Evolutionary conservation across 495 filamentous ascomycete species (phyloP), one percentile per base, ranked within the genome.

Genomic region (Penicillium longicatenatum): DNA sequence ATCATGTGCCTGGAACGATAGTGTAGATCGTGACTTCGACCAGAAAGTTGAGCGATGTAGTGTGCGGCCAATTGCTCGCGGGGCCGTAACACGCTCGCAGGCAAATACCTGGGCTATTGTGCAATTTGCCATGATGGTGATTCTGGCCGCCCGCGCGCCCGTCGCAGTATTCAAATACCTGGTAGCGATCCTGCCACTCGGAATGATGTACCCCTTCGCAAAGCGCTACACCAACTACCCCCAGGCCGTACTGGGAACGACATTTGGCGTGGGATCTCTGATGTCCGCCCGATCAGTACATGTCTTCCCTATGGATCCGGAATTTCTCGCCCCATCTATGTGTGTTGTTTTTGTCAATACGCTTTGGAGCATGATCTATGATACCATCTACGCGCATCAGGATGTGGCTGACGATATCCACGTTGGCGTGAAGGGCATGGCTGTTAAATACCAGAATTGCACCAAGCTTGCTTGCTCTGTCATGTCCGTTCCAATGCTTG

Each of bases 331-430:
- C 6, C 16, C 16, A 5, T 26, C 24, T 39, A n/a, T 46, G 24
- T 68, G 7, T 57, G 50, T 20, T 9, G 20, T 33, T 26, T 46
- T 67, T 6, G 76, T 71, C 0, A 26, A 70, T 46, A 43, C 73
- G 4, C 17, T 74, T 6, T 80, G 77, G 76, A 77, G 73, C 2
- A 65, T 77, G 9, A 69, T 72, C 11, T 80, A 75, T 61, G 80
- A 81, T 56, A 78, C 70, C 2, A 64, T 80, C 19, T 81, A 81
- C 53, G 76, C 75, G 1, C 67, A 74, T 58, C 77, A 79, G 54
- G 78, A 81, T 58, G 10, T 69, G 5, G 55, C 59, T 17, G 76
- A 80, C 42, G 79, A 82, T 54, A 49, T 69, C 22, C 69, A 75
- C 37, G 71, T 63, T 1, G 76, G 77, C 0, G 69, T 81, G 9